A percentile compares a stretch with the other conserved stretches of the same genome.
phyloP scores from a whole-genome alignment of 208 protist species.

The Leishmania martiniquensis region DNA sequence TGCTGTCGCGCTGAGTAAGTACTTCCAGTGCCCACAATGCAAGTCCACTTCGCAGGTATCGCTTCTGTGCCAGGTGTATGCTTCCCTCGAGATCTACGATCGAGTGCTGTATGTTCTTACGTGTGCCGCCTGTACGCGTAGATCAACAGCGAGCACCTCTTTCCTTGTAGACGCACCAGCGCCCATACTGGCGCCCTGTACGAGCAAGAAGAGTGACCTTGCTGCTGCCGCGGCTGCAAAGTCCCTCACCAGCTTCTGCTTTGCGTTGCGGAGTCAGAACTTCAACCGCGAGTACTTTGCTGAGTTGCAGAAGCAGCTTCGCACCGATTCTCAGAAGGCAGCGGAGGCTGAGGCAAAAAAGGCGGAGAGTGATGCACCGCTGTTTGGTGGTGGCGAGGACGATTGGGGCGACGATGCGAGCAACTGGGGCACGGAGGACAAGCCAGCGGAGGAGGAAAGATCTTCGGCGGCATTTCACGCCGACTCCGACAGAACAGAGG shows the following conservation, averaged over 20 bases:
- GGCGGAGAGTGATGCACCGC: constrained; percentile 17
- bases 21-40: constrained; percentile 85
- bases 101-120: constrained; percentile 83
- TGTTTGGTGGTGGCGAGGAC: constrained; percentile 62
- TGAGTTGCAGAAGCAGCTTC: constrained; percentile 24
- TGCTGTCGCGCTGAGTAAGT: constrained; percentile 14
- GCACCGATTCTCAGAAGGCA: constrained; percentile 9
- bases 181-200: not conserved
- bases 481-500: not conserved
- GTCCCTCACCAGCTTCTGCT: constrained; percentile 64
- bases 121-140: constrained; percentile 54
- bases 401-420: constrained; percentile 44
- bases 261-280: constrained; percentile 79
- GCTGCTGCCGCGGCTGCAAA: constrained; percentile 16
- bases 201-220: constrained; percentile 31
- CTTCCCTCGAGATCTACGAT: constrained; percentile 78
- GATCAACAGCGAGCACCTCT: not conserved
- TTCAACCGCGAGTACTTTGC: constrained; percentile 70
- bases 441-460: not conserved
- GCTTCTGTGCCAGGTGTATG: constrained; percentile 79
- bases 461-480: not conserved
- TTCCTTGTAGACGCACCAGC: not conserved
- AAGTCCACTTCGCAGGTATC: constrained; percentile 50
- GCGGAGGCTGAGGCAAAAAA: constrained; percentile 8
- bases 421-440: constrained; percentile 1